Evolutionary conservation across 305 asterid genomes (phyloP), one percentile per base, ranked within the genome.

Genomic region (Fraxinus velutina): DNA sequence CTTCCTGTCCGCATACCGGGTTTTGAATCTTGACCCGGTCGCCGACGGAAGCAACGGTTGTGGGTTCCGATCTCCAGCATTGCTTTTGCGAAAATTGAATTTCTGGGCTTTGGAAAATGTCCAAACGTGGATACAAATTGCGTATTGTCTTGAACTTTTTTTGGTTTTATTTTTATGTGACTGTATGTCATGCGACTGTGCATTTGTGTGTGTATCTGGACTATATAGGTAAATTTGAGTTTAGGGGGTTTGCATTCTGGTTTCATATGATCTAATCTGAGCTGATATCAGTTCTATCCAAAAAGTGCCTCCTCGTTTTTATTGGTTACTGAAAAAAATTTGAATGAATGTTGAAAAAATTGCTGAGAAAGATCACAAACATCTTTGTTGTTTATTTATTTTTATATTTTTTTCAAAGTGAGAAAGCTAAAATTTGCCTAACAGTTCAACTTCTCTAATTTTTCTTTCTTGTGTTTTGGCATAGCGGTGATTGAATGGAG

Each of bases 51-150:
- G 78, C 71, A 82, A 55, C 83, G 2, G 78, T 83, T 80, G 21
- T 87, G 84, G 44, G 44, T 30, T 27, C 81, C 50, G 77, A 44
- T 42, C 73, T 27, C 74, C 64, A 47, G 71, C 68, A 81, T 66
- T 55, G 72, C 76, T 47, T 78, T 32, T 1, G 42, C 44, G 44
- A 32, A 70, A 70, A 13, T n/a, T 15, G 75, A 70, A 30, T 71
- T 32, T 71, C 75, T 71, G 22, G 44, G 47, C 42, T 44, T 29
- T 24, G 19, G 52, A 78, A 79, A 84, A 96, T 96, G 98, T 94
- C 93, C 81, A 92, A 92, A 73, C 97, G 98, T 36, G 97, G 98
- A 47, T 96, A 96, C 81, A 96, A 96, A 88, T 87, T 96, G 88
- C 99, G 98, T 94, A 94, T 93, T 97, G 97, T 91, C 80, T 89